phyloP scores from a whole-genome alignment of 139 green algal species.

The Nannochloris sp. region DNA sequence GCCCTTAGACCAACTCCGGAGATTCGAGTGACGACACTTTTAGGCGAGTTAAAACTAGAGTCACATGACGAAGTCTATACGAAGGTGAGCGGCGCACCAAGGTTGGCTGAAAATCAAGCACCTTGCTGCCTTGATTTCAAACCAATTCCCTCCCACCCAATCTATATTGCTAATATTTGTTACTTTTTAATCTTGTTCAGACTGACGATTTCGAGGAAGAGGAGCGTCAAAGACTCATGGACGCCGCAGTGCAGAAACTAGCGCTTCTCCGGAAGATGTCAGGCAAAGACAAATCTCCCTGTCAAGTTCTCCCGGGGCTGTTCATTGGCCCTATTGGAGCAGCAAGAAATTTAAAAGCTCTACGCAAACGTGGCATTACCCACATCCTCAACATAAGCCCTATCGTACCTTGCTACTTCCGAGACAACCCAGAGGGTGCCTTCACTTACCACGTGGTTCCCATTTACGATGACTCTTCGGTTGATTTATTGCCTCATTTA shows the following conservation, averaged over 20 bases:
- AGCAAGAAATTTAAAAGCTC: slow-evolving; percentile 32
- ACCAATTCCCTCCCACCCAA: too few species aligned
- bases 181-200: too few species aligned
- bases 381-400: slow-evolving; percentile 75
- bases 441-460: slow-evolving; percentile 46
- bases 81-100: not conserved
- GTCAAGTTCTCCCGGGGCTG: slow-evolving; percentile 18
- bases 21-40: slow-evolving; percentile 1
- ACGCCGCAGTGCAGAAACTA: slow-evolving; percentile 14
- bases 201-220: not conserved
- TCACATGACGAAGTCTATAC: not conserved
- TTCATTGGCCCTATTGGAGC: slow-evolving; percentile 34
- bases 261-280: slow-evolving; percentile 8
- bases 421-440: slow-evolving; percentile 2
- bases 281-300: slow-evolving; percentile 14
- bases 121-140: not conserved
- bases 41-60: not conserved
- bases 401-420: slow-evolving; percentile 39
- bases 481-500: slow-evolving; percentile 60
- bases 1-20: not conserved
- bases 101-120: not conserved
- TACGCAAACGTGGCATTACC: slow-evolving; percentile 55
- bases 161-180: too few species aligned
- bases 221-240: slow-evolving; percentile 5
- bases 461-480: slow-evolving; percentile 63